Evolutionary conservation across 176 grass and related monocot genomes (phyloP).

Genomic region (Eremochloa ophiuroides): DNA sequence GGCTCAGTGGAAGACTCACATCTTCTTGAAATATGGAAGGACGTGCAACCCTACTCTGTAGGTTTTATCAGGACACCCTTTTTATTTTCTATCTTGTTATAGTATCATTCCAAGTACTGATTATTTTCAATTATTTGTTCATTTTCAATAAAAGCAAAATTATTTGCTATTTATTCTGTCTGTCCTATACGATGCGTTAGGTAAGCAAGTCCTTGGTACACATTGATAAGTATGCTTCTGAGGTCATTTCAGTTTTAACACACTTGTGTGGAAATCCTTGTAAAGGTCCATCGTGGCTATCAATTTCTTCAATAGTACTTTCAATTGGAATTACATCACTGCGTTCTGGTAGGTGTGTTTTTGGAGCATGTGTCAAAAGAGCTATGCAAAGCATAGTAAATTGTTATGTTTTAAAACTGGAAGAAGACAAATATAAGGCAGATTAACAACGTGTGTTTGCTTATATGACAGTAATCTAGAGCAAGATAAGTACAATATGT

Average conservation of each 20-base stretch:
- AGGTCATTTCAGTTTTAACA: slow-evolving; percentile 14
- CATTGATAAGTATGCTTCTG: slow-evolving; percentile 3
- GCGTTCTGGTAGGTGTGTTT: not conserved
- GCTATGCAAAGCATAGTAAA: not conserved
- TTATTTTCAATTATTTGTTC: slow-evolving; percentile 22
- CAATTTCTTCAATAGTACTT: not conserved
- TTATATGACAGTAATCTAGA: not conserved
- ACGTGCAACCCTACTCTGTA: slow-evolving; percentile 48
- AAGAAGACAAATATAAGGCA: not conserved
- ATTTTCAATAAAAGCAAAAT: not conserved
- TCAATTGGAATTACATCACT: not conserved
- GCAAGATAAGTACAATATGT: not conserved
- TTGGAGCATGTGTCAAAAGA: not conserved
- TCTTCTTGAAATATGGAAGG: slow-evolving; percentile 77
- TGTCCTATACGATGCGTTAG: not conserved
- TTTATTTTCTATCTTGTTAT: slow-evolving; percentile 6
- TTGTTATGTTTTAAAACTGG: not conserved
- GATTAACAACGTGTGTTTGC: not conserved
- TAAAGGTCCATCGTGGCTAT: not conserved
- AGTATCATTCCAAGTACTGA: not conserved
- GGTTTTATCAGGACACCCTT: slow-evolving; percentile 13
- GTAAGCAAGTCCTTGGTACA: not conserved
- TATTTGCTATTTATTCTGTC: not conserved
- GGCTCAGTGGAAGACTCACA: slow-evolving; percentile 40
- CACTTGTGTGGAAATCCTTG: not conserved